Conservation (phyloP, 116 monocot species). For the Thalassia testudinum region DNA sequence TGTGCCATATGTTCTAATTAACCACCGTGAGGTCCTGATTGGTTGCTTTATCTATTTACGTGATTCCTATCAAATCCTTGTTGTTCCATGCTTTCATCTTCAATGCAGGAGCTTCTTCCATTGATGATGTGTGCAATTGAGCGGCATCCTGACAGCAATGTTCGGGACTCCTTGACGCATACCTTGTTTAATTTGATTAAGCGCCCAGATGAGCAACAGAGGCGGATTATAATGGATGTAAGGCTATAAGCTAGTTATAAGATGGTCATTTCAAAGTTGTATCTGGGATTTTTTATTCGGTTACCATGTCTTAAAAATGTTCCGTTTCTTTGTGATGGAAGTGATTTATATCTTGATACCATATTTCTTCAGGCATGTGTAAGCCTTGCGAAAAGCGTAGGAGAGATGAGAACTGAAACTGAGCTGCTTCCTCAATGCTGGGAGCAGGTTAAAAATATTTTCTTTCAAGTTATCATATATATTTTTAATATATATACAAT, state of each 20-base stretch:
- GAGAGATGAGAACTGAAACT: constrained; percentile 99
- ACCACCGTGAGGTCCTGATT: constrained; percentile 97
- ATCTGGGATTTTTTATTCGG: not conserved
- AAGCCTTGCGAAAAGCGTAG: constrained; percentile 80
- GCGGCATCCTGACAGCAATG: constrained; percentile 76
- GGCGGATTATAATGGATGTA: constrained; percentile 98
- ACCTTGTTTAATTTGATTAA: constrained; percentile 98
- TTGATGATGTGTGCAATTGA: constrained; percentile 99
- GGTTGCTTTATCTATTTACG: constrained; percentile 2
- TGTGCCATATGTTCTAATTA: constrained; percentile 97
- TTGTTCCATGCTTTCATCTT: not conserved
- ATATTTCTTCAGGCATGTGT: constrained; percentile 75
- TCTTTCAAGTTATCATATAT: no score
- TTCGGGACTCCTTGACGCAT: constrained; percentile 87
- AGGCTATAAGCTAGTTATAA: not conserved
- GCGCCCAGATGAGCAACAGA: constrained; percentile 96
- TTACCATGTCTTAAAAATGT: no score
- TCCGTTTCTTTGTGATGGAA: not conserved
- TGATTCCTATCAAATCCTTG: not conserved
- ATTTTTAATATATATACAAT: no score
- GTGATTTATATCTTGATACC: not conserved
- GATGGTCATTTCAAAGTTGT: no score
- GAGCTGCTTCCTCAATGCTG: constrained; percentile 99
- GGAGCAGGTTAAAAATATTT: constrained; percentile 60
- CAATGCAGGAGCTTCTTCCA: constrained; percentile 88